Evolutionary conservation across 352 stramenopile species (phyloP).

Genomic region (Aphanomyces cochlioides): DNA sequence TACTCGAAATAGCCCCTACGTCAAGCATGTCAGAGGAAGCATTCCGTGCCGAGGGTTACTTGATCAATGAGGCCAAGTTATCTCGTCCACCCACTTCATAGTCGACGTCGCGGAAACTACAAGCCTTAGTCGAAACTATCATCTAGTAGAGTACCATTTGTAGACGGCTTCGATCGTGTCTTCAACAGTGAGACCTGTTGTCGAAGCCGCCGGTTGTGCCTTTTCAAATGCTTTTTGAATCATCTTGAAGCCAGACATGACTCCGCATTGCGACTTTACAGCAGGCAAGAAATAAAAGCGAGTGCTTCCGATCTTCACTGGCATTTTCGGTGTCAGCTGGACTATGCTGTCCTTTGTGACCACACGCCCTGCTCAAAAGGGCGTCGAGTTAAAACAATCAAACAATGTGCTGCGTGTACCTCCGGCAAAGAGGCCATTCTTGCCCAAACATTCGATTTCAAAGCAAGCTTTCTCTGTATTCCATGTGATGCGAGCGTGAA

Average conservation of each 20-base stretch:
- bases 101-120: constrained; percentile 60
- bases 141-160: constrained; percentile 35
- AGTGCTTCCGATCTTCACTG: constrained; percentile 72
- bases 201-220: constrained; percentile 37
- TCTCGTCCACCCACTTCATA: constrained; percentile 65
- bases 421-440: constrained; percentile 70
- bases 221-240: constrained; percentile 82
- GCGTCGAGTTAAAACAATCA: too few species aligned
- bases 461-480: constrained; percentile 69
- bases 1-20: constrained; percentile 26
- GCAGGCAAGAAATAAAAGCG: constrained; percentile 73
- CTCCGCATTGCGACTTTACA: constrained; percentile 67
- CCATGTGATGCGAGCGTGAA: constrained; percentile 77
- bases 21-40: background rate
- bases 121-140: background rate
- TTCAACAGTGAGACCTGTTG: constrained; percentile 46
- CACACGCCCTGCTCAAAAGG: constrained; percentile 43
- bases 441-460: constrained; percentile 70
- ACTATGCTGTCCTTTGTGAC: constrained; percentile 70
- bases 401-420: background rate
- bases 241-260: constrained; percentile 79
- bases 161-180: constrained; percentile 71
- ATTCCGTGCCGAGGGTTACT: constrained; percentile 34
- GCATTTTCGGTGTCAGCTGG: constrained; percentile 62
- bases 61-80: constrained; percentile 63